Base-by-base conservation (phyloP, 1,139 yeast genomes). In the Saccharomycopsis crataegensis region DNA sequence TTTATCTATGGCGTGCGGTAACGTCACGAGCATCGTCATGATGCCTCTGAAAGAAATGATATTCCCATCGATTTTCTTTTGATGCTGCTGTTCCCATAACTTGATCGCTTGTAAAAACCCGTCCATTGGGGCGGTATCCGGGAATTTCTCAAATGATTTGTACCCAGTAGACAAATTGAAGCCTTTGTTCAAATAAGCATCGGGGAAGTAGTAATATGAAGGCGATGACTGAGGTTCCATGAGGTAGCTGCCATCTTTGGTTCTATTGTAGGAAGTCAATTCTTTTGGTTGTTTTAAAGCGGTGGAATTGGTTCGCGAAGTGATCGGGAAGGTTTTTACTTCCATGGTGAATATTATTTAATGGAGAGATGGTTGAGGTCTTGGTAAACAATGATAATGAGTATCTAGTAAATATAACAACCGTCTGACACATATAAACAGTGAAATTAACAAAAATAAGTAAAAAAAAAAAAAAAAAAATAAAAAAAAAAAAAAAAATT, bases 1-100 rank as follows among this genome's bases (percentile, higher is more conserved):
- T 55, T 86, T 86, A 43, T 71, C 68, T 37, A 67, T 61, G 53
- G 76, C 75, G 61, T 77, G 82, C 0, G 90, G 90, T 40, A 86
- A 68, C 3, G 81, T 71, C 67, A 89, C 70, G 31, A 89, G 65
- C 59, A 77, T 79, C 46, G 91, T 77, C 81, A 91, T 79, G 46
- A 88, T 70, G 0, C 97, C 97, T 60, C 98, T 74, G 76, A 88
- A 88, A 0, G 96, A 82, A 45, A 93, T 72, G 42, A 93, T 75
- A 62, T 89, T 89, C 2, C 79, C 81, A 36, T 76, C 76, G 1
- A 78, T 65, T 59, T 76, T 81, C 44, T 71, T 68, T 1, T 74
- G 74, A 22, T 70, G 68, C n/a, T 66, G 61, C 57, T 70, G 67
- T 66, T 93, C 98, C 61, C 78, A 72, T 8, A 70, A 62, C 58